Percentiles rank a stretch among this genome's conserved stretches.
These are phyloP conservation scores for Ascoidea rubescens DNA, from an alignment of 805 yeast genomes.

Conservation along the genomic window DNA sequence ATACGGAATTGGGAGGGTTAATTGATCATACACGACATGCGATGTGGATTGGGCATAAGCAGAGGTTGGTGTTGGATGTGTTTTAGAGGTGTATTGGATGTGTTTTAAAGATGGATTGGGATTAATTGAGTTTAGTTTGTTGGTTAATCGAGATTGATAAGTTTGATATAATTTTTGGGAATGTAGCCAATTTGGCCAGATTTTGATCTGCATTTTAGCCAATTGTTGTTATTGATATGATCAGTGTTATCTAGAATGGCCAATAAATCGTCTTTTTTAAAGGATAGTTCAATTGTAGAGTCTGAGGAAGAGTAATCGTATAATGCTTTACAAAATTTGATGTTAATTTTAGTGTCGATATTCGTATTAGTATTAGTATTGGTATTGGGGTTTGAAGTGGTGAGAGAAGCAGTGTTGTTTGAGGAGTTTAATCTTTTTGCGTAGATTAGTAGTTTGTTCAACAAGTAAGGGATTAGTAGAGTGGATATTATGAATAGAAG, in stretches of 20 bases:
- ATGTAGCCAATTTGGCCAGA: conserved; percentile 84
- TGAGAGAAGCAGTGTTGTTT: neutral
- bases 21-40: no score
- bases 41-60: no score
- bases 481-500: neutral
- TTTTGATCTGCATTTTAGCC: conserved; percentile 95
- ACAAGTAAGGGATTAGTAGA: neutral
- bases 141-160: no score
- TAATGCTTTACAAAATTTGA: conserved; percentile 80
- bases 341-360: conserved; percentile 24
- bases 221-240: conserved; percentile 39
- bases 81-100: no score
- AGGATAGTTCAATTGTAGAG: conserved; percentile 64
- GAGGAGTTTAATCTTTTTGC: no score
- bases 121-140: no score
- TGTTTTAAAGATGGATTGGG: no score
- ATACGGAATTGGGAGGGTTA: no score
- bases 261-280: conserved; percentile 72
- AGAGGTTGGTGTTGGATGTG: no score
- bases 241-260: conserved; percentile 66
- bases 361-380: neutral
- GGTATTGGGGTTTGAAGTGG: neutral
- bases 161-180: conserved; percentile 62
- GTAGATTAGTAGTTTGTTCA: no score
- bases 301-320: conserved; percentile 91